Evolutionary conservation across 2,329 filamentous ascomycete species (phyloP).

Genomic region (Exserohilum rostratum): DNA sequence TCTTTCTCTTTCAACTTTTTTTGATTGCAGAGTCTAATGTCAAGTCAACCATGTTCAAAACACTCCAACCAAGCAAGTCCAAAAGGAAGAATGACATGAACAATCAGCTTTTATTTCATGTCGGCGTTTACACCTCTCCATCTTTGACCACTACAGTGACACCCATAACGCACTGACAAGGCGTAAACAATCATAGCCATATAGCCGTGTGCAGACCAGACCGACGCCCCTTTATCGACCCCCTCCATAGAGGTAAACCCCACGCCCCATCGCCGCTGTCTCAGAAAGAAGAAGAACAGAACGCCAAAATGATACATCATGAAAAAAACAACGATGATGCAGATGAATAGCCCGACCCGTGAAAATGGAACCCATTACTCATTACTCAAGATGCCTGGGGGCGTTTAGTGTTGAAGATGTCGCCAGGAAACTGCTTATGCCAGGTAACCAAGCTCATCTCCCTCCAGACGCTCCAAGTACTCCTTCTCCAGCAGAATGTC

Average conservation of each 20-base stretch:
- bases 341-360: constrained; percentile 8
- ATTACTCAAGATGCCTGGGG: constrained; percentile 12
- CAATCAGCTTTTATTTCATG: background rate
- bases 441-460: constrained; percentile 92
- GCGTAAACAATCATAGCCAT: background rate
- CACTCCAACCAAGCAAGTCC: no score
- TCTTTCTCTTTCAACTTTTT: no score
- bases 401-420: no score
- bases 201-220: background rate
- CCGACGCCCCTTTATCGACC: background rate
- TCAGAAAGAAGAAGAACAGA: background rate
- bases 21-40: no score
- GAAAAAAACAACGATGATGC: constrained; percentile 4
- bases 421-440: constrained; percentile 61
- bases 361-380: constrained; percentile 11
- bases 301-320: constrained; percentile 11
- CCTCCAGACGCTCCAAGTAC: constrained; percentile 93
- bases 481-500: constrained; percentile 99
- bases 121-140: background rate
- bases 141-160: background rate
- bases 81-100: no score
- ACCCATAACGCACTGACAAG: background rate
- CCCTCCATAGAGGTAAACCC: background rate
- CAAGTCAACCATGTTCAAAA: no score
- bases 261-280: background rate